Conservation (phyloP, 148 eudicot genomes). For the Amaranthus cruentus region DNA sequence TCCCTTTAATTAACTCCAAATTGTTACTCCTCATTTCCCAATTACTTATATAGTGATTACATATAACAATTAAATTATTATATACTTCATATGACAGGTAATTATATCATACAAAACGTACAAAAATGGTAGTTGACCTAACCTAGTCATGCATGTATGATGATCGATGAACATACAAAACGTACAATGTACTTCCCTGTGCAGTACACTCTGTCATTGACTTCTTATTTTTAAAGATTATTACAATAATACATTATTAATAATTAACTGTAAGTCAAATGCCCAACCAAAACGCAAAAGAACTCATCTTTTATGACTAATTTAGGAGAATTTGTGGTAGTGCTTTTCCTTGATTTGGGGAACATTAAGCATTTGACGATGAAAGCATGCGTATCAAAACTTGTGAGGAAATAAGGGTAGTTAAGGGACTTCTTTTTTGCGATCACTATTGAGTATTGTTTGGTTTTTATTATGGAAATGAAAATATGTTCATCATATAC, state of each 20-base stretch:
- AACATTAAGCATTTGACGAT: slow-evolving; percentile 6
- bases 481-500: neutral
- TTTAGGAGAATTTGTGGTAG: neutral
- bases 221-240: slow-evolving; percentile 6
- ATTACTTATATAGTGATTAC: too few relatives aligned
- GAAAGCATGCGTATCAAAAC: slow-evolving; percentile 1
- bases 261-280: slow-evolving; percentile 1
- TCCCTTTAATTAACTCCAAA: too few relatives aligned
- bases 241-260: slow-evolving; percentile 6
- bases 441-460: neutral
- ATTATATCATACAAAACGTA: too few relatives aligned
- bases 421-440: neutral
- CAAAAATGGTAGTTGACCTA: neutral
- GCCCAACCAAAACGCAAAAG: slow-evolving; percentile 4
- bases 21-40: too few relatives aligned
- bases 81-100: too few relatives aligned
- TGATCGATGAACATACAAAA: neutral
- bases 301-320: slow-evolving; percentile 6
- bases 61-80: too few relatives aligned
- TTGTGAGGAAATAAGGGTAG: neutral
- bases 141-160: neutral
- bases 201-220: slow-evolving; percentile 1
- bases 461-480: neutral
- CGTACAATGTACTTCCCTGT: slow-evolving; percentile 5
- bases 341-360: slow-evolving; percentile 9